Percentiles rank a stretch among this genome's conserved stretches.
These are phyloP conservation scores for Suillus paluster DNA, from an alignment of 768 basidiomycete species.

Conservation along the genomic window DNA sequence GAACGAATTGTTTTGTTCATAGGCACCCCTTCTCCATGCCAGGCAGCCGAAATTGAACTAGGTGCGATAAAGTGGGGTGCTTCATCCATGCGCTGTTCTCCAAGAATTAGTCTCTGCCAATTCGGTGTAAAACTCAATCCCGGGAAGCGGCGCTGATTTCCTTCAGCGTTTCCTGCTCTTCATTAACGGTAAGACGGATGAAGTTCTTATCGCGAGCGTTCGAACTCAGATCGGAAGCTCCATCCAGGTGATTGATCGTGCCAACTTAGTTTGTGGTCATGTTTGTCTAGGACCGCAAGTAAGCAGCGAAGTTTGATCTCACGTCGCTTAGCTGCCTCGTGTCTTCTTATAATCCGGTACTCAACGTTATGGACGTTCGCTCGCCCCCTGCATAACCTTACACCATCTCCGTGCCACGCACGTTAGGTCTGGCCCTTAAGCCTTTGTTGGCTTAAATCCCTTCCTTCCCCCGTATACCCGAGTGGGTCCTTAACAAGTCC, in stretches of 20 bases:
- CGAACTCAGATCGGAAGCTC: constrained; percentile 18
- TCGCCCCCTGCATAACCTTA: constrained; percentile 27
- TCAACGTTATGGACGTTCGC: constrained; percentile 23
- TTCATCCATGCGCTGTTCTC: constrained; percentile 11
- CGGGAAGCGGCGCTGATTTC: background rate
- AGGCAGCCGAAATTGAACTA: constrained; percentile 33
- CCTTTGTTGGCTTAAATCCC: constrained; percentile 19
- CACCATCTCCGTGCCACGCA: constrained; percentile 34
- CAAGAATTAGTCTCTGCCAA: background rate
- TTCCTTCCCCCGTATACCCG: constrained; percentile 24
- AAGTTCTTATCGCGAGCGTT: constrained; percentile 11
- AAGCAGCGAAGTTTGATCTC: constrained; percentile 32
- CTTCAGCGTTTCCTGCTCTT: background rate
- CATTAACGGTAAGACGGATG: constrained; percentile 4
- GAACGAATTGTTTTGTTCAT: constrained; percentile 21
- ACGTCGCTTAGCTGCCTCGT: constrained; percentile 41
- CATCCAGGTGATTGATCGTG: constrained; percentile 4
- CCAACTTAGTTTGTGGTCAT: constrained; percentile 5
- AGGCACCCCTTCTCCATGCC: constrained; percentile 22
- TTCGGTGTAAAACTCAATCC: background rate
- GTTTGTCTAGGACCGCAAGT: constrained; percentile 8
- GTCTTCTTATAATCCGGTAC: constrained; percentile 37
- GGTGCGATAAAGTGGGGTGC: constrained; percentile 23
- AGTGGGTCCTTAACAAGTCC: constrained; percentile 42
- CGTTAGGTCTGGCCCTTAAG: constrained; percentile 28